These are phyloP conservation scores for Microdochium bolleyi DNA, from an alignment of 2,329 filamentous ascomycete genomes.

Conservation along the genomic window DNA sequence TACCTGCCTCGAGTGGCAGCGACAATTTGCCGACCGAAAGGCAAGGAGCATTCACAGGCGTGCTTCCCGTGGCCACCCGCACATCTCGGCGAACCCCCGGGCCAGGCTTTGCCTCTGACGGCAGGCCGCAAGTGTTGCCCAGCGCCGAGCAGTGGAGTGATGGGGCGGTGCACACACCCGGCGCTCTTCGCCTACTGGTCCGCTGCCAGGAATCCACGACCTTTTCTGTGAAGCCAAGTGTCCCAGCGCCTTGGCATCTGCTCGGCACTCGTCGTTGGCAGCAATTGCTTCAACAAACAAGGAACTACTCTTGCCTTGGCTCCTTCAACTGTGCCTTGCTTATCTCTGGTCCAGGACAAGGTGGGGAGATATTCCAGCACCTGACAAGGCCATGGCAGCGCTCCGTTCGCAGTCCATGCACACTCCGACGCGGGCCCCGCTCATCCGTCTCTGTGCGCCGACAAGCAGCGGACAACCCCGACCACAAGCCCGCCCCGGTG, in stretches of 20 bases:
- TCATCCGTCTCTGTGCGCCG: too few relatives aligned
- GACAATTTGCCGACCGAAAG: not conserved
- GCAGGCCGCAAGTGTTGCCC: not conserved
- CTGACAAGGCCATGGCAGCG: too few relatives aligned
- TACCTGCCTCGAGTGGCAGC: too few relatives aligned
- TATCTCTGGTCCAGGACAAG: too few relatives aligned
- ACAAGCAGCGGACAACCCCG: too few relatives aligned
- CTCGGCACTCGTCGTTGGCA: not conserved
- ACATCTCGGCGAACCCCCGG: not conserved
- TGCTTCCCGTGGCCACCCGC: not conserved
- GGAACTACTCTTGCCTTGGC: not conserved
- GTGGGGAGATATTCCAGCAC: too few relatives aligned
- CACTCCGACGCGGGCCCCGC: too few relatives aligned
- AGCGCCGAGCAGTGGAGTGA: not conserved
- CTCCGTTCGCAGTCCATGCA: too few relatives aligned
- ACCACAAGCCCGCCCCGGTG: too few relatives aligned
- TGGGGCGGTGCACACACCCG: not conserved
- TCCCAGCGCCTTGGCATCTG: not conserved
- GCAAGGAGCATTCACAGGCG: not conserved
- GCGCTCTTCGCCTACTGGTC: not conserved
- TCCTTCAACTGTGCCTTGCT: too few relatives aligned
- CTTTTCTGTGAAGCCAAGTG: not conserved
- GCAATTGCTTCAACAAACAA: not conserved
- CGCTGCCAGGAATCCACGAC: not conserved
- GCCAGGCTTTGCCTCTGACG: not conserved